phyloP scores from a whole-genome alignment of 768 basidiomycete genomes.

The Mycena chlorophos region DNA sequence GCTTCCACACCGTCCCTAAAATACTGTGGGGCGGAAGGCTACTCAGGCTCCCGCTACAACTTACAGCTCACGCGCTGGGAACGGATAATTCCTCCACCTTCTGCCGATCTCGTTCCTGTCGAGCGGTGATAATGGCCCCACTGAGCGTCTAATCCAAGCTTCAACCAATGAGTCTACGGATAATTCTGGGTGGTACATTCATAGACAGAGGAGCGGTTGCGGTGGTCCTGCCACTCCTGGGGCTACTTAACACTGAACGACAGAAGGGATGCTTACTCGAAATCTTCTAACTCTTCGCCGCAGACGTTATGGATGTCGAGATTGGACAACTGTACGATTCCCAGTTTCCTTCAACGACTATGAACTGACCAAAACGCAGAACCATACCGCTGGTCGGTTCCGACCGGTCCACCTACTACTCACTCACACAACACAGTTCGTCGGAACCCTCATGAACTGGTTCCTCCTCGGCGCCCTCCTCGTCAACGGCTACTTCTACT shows the following conservation, averaged over 20 bases:
- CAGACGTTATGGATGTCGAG: background rate
- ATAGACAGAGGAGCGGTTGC: no score
- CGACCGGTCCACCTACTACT: background rate
- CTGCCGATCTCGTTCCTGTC: constrained; percentile 3
- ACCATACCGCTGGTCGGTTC: background rate
- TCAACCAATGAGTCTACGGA: background rate
- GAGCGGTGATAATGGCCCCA: background rate
- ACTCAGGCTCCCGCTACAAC: no score
- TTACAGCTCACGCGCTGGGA: no score
- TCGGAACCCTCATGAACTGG: constrained; percentile 7
- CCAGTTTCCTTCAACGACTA: background rate
- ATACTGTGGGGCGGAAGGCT: no score
- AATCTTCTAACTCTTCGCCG: no score
- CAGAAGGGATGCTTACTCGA: no score
- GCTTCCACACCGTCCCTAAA: no score
- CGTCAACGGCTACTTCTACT: constrained; percentile 27
- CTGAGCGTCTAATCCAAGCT: background rate
- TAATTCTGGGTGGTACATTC: background rate
- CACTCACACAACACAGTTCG: background rate
- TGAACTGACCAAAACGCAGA: background rate
- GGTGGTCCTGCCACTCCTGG: background rate
- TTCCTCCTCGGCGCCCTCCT: background rate
- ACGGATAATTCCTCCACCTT: background rate
- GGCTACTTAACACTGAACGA: no score
- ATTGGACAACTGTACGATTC: constrained; percentile 2